Evolutionary conservation across 106 monocot species (phyloP).

Genomic region (Acorus calamus): DNA sequence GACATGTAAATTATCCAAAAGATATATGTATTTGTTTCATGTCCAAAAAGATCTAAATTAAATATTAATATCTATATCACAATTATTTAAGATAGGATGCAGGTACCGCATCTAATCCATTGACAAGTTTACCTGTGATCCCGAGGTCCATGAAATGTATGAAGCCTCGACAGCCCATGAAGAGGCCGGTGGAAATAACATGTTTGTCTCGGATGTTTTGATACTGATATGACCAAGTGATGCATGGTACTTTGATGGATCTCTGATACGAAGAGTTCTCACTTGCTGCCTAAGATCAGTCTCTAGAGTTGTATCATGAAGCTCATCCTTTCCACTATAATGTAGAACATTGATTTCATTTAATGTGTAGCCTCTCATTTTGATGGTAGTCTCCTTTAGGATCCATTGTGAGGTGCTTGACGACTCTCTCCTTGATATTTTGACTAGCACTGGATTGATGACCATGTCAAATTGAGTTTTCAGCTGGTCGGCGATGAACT

Average conservation of each 20-base stretch:
- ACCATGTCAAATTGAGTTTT: conserved; percentile 16
- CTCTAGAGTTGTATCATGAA: not conserved
- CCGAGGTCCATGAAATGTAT: conserved; percentile 25
- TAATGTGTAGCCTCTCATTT: conserved; percentile 25
- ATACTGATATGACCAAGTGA: conserved; percentile 68
- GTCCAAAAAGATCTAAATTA: no score
- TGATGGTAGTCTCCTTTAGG: conserved; percentile 28
- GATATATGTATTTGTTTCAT: no score
- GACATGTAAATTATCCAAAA: no score
- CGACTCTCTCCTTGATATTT: not conserved
- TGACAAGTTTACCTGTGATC: not conserved
- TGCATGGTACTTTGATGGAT: conserved; percentile 24
- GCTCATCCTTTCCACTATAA: conserved; percentile 15
- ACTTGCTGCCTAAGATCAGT: not conserved
- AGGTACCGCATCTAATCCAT: no score
- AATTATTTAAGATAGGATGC: no score
- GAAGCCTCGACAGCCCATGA: conserved; percentile 35
- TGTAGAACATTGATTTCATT: conserved; percentile 40
- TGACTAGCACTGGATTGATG: conserved; percentile 6
- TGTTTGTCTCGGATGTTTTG: conserved; percentile 2
- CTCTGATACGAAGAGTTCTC: not conserved
- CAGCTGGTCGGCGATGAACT: conserved; percentile 5
- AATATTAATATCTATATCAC: no score
- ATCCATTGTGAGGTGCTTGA: conserved; percentile 20
- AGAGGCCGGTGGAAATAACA: conserved; percentile 35